A percentile compares a stretch with the other conserved stretches of the same genome.
These are phyloP conservation scores for Pyrenophora graminea DNA, from an alignment of 2,329 filamentous ascomycete genomes.

Conservation along the genomic window DNA sequence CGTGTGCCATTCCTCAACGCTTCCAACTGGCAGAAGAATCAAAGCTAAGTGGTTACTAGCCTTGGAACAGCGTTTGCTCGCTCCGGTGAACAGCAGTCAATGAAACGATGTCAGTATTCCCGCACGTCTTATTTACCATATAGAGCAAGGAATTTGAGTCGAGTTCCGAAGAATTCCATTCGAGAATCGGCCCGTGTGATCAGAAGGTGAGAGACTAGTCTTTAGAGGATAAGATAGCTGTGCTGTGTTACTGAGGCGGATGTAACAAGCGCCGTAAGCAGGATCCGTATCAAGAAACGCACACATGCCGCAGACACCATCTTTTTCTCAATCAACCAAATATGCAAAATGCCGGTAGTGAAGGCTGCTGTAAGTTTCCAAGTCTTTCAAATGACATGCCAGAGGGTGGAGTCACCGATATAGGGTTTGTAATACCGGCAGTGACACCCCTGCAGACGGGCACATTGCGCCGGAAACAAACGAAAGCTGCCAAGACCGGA, in stretches of 20 bases:
- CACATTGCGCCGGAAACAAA: slow-evolving; percentile 10
- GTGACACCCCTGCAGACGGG: slow-evolving; percentile 8
- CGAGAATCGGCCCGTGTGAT: not conserved
- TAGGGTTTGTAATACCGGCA: slow-evolving; percentile 3
- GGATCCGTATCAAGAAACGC: not conserved
- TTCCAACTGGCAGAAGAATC: slow-evolving; percentile 1
- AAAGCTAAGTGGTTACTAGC: not conserved
- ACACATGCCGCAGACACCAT: too few species aligned
- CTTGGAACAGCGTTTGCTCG: not conserved
- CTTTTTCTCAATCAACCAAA: too few species aligned
- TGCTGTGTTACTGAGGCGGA: not conserved
- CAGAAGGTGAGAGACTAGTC: too few species aligned
- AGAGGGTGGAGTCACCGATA: not conserved
- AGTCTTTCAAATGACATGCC: not conserved
- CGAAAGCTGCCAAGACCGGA: not conserved
- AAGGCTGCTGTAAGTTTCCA: not conserved
- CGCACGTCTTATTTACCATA: not conserved
- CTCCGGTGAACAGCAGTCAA: not conserved
- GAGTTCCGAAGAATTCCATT: not conserved
- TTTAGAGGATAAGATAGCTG: not conserved
- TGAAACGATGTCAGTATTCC: not conserved
- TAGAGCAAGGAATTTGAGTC: not conserved
- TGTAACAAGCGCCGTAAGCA: not conserved
- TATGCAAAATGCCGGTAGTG: not conserved
- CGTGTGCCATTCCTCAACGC: not conserved